These are phyloP conservation scores for Podospora comata DNA, from an alignment of 495 filamentous ascomycete species.

Conservation along the genomic window DNA sequence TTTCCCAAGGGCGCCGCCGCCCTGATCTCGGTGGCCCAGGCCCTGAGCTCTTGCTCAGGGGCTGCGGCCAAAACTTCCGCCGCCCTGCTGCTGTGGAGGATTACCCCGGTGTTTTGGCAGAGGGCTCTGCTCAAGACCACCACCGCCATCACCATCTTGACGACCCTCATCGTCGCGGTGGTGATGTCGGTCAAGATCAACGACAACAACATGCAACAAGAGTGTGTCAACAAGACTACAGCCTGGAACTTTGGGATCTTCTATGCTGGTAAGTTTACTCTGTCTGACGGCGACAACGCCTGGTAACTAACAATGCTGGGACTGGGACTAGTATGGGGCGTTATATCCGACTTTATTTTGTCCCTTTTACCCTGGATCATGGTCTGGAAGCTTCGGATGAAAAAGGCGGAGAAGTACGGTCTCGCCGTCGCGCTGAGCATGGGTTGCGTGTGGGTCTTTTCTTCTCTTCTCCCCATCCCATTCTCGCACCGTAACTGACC, in stretches of 20 bases:
- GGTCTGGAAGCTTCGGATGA: slow-evolving; percentile 28
- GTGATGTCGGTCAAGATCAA: neutral
- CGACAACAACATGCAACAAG: neutral
- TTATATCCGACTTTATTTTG: slow-evolving; percentile 12
- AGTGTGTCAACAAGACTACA: neutral
- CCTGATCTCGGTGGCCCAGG: neutral
- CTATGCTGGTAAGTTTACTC: neutral
- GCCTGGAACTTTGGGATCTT: neutral
- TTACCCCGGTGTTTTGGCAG: neutral
- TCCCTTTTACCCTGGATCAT: slow-evolving; percentile 30
- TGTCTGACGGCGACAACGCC: neutral
- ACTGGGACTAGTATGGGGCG: slow-evolving; percentile 12
- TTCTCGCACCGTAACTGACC: no score
- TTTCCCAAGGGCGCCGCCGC: neutral
- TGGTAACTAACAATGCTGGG: neutral
- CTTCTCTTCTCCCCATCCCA: neutral
- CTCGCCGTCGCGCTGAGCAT: slow-evolving; percentile 30
- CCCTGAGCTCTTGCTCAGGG: neutral
- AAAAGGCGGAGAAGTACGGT: slow-evolving; percentile 25
- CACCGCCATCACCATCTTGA: neutral
- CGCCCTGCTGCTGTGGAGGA: neutral
- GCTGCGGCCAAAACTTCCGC: neutral
- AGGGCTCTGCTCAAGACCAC: neutral
- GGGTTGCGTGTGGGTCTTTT: slow-evolving; percentile 23
- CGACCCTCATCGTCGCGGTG: neutral